phyloP scores from a whole-genome alignment of 345 rosid species.

The Linum trigynum region DNA sequence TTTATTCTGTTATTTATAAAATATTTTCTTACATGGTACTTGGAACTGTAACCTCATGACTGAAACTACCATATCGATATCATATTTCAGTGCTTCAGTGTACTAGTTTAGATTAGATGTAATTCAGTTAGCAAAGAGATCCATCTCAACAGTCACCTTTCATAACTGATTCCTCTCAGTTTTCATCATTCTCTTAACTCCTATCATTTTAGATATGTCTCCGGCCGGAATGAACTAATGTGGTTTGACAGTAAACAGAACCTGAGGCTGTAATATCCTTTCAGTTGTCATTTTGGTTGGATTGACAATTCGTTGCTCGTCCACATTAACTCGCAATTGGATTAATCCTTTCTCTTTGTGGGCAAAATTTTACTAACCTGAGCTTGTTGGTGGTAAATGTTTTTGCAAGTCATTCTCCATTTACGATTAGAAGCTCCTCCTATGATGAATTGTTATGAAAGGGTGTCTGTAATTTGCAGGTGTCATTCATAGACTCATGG shows the following conservation, averaged over 20 bases:
- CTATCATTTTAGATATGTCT: not conserved
- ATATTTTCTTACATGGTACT: not conserved
- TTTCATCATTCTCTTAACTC: not conserved
- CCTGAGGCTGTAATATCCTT: not conserved
- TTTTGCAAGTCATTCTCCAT: not conserved
- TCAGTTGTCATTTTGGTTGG: not conserved
- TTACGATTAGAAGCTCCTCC: too few species aligned
- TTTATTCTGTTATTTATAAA: not conserved
- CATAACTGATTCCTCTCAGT: not conserved
- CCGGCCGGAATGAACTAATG: not conserved
- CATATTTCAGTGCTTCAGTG: not conserved
- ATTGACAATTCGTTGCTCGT: not conserved
- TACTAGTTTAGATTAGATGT: slow-evolving; percentile 5
- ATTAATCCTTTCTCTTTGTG: not conserved
- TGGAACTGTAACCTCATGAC: not conserved
- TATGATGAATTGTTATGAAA: not conserved
- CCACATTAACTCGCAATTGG: not conserved
- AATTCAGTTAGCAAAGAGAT: not conserved
- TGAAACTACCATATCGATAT: not conserved
- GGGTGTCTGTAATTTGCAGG: slow-evolving; percentile 30
- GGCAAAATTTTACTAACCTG: not conserved
- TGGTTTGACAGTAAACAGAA: not conserved
- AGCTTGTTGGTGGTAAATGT: not conserved
- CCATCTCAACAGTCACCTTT: not conserved
- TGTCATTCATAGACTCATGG: slow-evolving; percentile 82